Conservation (phyloP, 495 filamentous ascomycete genomes). For the Immersiella caudata region DNA sequence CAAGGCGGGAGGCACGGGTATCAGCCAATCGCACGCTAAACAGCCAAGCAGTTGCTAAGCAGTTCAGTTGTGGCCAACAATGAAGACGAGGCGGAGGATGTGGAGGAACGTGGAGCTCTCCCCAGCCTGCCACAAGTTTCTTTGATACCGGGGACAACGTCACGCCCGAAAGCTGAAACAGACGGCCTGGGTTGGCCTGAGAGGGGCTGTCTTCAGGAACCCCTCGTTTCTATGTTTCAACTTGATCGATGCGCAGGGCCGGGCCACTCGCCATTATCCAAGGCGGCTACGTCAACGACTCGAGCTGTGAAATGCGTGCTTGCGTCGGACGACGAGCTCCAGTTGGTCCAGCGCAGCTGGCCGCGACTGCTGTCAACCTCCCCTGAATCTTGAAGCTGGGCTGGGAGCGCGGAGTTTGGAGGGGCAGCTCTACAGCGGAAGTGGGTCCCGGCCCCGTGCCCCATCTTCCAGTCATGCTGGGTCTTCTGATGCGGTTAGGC, state of each 20-base stretch:
- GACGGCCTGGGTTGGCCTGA: conserved; percentile 1
- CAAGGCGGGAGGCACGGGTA: conserved; percentile 4
- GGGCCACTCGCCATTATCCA: not conserved
- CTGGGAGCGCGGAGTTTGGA: not conserved
- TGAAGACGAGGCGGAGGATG: conserved; percentile 1
- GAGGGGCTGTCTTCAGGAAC: not conserved
- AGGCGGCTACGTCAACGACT: not conserved
- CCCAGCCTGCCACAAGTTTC: conserved; percentile 4
- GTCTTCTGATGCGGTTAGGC: conserved; percentile 7
- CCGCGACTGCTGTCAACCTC: not conserved
- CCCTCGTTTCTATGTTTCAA: conserved; percentile 10
- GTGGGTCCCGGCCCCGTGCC: conserved; percentile 1
- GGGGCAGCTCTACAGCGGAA: not conserved
- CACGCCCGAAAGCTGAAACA: conserved; percentile 14
- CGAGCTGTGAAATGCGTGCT: not conserved
- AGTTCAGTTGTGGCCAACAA: not conserved
- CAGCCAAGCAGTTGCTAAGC: not conserved
- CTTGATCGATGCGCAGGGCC: not conserved
- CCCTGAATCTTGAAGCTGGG: not conserved
- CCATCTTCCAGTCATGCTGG: not conserved
- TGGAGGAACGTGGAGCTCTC: conserved; percentile 5
- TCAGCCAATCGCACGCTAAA: not conserved
- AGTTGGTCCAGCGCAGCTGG: not conserved
- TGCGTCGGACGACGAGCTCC: not conserved
- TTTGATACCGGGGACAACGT: not conserved